Percentiles rank a stretch among this genome's conserved stretches.
Evolutionary conservation across 257 asterid genomes (phyloP).

Genomic region (Ajuga chamaepitys): DNA sequence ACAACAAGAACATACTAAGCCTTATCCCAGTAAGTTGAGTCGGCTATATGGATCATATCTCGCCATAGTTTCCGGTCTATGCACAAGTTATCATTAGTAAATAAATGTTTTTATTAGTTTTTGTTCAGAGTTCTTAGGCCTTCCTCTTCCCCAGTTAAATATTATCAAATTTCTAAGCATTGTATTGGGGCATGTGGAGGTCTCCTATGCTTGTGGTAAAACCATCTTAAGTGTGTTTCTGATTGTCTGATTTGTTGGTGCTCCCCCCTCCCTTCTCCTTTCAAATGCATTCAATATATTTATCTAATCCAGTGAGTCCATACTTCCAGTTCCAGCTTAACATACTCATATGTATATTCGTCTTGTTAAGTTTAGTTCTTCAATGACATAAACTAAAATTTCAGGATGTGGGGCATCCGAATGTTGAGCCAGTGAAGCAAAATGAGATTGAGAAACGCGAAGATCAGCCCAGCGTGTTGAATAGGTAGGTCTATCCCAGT

Average conservation of each 20-base stretch:
- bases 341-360: too few species aligned
- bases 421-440: conserved; percentile 38
- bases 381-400: conserved; percentile 15
- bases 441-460: conserved; percentile 56
- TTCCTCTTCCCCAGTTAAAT: not conserved
- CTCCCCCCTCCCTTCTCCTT: too few species aligned
- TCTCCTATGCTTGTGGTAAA: too few species aligned
- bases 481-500: conserved; percentile 36
- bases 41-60: not conserved
- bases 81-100: not conserved
- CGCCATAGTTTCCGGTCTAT: not conserved
- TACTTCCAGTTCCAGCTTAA: too few species aligned
- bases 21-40: not conserved
- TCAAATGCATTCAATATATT: too few species aligned
- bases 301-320: too few species aligned
- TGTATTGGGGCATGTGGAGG: too few species aligned
- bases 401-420: conserved; percentile 53
- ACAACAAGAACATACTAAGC: not conserved
- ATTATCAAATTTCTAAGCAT: not conserved
- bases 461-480: conserved; percentile 51
- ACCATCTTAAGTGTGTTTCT: too few species aligned
- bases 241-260: too few species aligned
- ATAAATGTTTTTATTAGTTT: not conserved
- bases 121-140: not conserved
- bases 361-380: too few species aligned